Conservation (phyloP, 805 yeast genomes). For the Schizosaccharomyces cryophilus region DNA sequence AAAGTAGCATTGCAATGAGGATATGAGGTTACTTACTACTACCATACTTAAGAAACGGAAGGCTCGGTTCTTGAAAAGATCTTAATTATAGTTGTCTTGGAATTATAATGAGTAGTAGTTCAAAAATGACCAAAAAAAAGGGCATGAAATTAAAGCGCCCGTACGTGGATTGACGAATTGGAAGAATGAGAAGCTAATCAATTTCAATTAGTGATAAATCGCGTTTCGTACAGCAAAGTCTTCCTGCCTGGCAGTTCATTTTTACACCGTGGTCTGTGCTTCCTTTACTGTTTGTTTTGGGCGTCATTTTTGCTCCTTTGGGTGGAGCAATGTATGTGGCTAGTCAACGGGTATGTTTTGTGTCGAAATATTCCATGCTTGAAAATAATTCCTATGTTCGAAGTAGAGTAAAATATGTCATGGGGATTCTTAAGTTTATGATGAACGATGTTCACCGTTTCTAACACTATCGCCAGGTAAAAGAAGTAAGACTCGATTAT, state of each 20-base stretch:
- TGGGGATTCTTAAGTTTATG: too few species aligned
- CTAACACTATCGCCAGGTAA: conserved; percentile 22
- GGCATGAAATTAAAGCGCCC: background rate
- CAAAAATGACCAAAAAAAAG: background rate
- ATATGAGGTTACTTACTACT: too few species aligned
- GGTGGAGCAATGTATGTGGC: conserved; percentile 66
- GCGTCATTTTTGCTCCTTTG: conserved; percentile 66
- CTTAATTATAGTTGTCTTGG: background rate
- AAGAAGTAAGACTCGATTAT: conserved; percentile 51
- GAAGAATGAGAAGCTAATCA: background rate
- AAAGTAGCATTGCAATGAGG: too few species aligned
- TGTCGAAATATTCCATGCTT: background rate
- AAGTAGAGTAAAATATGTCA: too few species aligned
- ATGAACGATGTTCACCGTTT: background rate
- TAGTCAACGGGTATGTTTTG: conserved; percentile 13
- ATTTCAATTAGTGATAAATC: background rate
- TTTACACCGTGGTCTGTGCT: conserved; percentile 86
- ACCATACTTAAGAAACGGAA: too few species aligned
- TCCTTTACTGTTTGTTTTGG: conserved; percentile 51
- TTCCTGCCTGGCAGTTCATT: conserved; percentile 63
- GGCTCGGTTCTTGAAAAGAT: background rate
- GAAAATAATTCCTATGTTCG: background rate
- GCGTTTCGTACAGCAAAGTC: conserved; percentile 27
- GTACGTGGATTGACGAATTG: background rate
- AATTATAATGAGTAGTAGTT: background rate